Percentiles rank a stretch among this genome's conserved stretches.
phyloP scores from a whole-genome alignment of 2,329 filamentous ascomycete genomes.

The Lomentospora prolificans region DNA sequence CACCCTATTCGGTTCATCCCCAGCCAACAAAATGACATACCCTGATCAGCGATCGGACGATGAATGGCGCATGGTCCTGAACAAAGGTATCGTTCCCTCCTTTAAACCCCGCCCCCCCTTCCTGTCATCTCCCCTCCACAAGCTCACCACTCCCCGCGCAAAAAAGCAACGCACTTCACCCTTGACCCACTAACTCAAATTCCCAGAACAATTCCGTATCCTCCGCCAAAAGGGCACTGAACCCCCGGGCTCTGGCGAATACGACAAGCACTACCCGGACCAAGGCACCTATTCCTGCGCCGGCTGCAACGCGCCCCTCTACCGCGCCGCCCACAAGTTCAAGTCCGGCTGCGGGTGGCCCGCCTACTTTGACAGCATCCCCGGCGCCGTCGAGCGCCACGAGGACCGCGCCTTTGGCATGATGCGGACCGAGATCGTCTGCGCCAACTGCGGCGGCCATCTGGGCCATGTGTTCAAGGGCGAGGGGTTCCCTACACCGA shows the following conservation, averaged over 20 bases:
- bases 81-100: slow-evolving; percentile 27
- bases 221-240: slow-evolving; percentile 91
- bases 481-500: slow-evolving; percentile 74
- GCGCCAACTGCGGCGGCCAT: slow-evolving; percentile 88
- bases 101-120: not conserved
- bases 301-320: slow-evolving; percentile 77
- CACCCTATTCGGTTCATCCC: slow-evolving; percentile 49
- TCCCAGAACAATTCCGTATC: slow-evolving; percentile 84
- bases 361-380: slow-evolving; percentile 92
- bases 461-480: slow-evolving; percentile 93
- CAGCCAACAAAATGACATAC: slow-evolving; percentile 45
- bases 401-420: slow-evolving; percentile 72
- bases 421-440: slow-evolving; percentile 85
- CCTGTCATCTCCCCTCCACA: not conserved
- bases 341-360: slow-evolving; percentile 96
- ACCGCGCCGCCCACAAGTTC: slow-evolving; percentile 92
- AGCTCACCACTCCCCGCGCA: not conserved
- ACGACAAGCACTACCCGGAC: slow-evolving; percentile 73
- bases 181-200: not conserved
- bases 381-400: slow-evolving; percentile 77
- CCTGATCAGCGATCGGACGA: slow-evolving; percentile 72
- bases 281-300: slow-evolving; percentile 79
- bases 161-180: no score
- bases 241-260: slow-evolving; percentile 66
- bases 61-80: slow-evolving; percentile 85